Evolutionary conservation across 2,329 filamentous ascomycete genomes (phyloP).

Genomic region (Paecilomyces sp.): DNA sequence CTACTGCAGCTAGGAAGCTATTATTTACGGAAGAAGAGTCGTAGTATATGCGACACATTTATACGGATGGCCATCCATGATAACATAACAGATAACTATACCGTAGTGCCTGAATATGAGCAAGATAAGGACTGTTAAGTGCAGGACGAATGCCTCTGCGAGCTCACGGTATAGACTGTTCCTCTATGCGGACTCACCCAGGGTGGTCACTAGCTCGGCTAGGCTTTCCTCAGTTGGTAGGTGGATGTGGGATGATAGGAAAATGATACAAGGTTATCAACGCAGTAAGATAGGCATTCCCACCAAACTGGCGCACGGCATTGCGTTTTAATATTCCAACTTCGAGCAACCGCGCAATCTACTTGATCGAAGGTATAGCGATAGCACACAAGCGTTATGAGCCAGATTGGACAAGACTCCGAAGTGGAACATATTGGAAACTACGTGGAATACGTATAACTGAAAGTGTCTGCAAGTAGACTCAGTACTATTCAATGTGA

Average conservation of each 20-base stretch:
- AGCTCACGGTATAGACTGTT: neutral
- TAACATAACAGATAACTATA: neutral
- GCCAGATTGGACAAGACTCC: neutral
- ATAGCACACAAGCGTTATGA: neutral
- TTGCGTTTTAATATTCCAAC: neutral
- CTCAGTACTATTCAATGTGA: neutral
- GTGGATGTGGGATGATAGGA: neutral
- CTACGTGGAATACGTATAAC: neutral
- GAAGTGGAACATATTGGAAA: neutral
- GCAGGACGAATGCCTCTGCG: neutral
- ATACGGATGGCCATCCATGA: neutral
- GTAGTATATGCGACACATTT: neutral
- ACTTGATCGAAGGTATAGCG: neutral
- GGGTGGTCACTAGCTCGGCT: neutral
- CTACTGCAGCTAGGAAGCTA: neutral
- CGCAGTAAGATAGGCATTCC: neutral
- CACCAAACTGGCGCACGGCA: too few relatives aligned
- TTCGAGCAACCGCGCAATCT: neutral
- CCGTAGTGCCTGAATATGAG: neutral
- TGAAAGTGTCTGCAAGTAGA: neutral
- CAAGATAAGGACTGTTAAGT: neutral
- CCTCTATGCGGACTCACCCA: neutral
- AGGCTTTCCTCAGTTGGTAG: neutral
- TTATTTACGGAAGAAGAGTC: neutral
- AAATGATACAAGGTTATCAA: neutral